phyloP scores from a whole-genome alignment of 73 alveolate species.

The Blepharisma stoltei region DNA sequence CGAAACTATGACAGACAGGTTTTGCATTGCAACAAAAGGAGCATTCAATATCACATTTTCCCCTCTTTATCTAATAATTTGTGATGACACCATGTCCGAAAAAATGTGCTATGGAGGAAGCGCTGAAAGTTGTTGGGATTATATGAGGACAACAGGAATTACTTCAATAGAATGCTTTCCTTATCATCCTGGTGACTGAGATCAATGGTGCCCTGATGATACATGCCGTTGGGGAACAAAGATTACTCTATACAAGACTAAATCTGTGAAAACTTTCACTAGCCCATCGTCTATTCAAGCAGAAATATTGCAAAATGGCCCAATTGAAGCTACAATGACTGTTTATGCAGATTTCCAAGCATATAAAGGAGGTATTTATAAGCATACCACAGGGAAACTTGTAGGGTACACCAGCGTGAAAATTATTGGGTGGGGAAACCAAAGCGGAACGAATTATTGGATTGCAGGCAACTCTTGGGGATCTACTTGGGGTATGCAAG shows the following conservation, averaged over 20 bases:
- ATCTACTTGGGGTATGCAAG: conserved; percentile 78
- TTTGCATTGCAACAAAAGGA: conserved; percentile 76
- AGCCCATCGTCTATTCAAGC: conserved; percentile 9
- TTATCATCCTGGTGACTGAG: background rate
- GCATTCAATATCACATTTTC: conserved; percentile 53
- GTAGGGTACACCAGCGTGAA: conserved; percentile 87
- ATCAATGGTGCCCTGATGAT: background rate
- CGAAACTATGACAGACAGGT: conserved; percentile 93
- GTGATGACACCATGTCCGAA: conserved; percentile 57
- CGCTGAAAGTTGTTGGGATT: conserved; percentile 78
- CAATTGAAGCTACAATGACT: conserved; percentile 51
- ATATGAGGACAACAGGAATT: conserved; percentile 9
- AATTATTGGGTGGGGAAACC: conserved; percentile 83
- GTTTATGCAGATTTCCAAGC: conserved; percentile 83
- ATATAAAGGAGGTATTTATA: conserved; percentile 75
- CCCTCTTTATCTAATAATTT: conserved; percentile 61
- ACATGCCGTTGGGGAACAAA: background rate
- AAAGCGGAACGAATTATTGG: conserved; percentile 77
- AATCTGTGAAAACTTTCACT: background rate
- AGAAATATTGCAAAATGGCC: background rate
- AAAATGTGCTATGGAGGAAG: conserved; percentile 81
- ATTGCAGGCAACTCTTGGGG: conserved; percentile 82
- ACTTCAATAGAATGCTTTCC: background rate
- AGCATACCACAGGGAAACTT: conserved; percentile 59
- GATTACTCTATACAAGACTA: background rate